Base-by-base conservation (phyloP, 2,329 filamentous ascomycete genomes). In the Colletotrichum plurivorum region DNA sequence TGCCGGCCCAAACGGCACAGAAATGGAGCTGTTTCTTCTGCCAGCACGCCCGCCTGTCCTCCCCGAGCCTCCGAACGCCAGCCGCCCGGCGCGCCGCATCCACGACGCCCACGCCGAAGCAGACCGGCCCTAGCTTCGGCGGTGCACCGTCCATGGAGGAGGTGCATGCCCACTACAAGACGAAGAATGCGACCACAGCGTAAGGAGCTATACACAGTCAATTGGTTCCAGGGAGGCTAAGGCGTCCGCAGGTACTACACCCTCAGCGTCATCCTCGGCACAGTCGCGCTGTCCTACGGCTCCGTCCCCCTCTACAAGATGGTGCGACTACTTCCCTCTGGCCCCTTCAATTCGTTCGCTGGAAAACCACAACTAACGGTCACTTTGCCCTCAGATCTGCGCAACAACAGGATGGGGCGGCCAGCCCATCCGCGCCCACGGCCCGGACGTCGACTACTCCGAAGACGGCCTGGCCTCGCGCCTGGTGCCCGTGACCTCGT, bases 341-440 rank as follows among this genome's bases (percentile, higher is more conserved):
- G 31, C 31, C 3, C 31, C 2, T 2, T 10, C 31, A 36, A 36
- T 36, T 1, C 4, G 1, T 15, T 46, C 18, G 3, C 7, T 5
- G 75, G 27, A 72, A 72, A 55, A 13, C 12, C 25, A 22, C 8
- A 36, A 5, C 31, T 36, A 36, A 36, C 31, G 31, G 0, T 36
- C 10, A 10, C 31, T 10, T 36, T 9, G 2, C 31, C 10, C 31
- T 18, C 73, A 93, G 90, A 94, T 95, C 77, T 95, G 93, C 82
- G 90, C 93, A 83, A 93, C 93, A 16, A 95, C 92, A 13, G 93
- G 95, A 75, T 98, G 94, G 94, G 94, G 94, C 75, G 95, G 95
- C 48, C 94, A 97, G 78, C 95, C 95, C 39, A 89, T 98, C 72
- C 94, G 94, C 78, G 94, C 94, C 53, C 92, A 94, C 82, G 80